Evolutionary conservation across 1,284 basidiomycete species (phyloP).

Genomic region (Xanthoconium separans): DNA sequence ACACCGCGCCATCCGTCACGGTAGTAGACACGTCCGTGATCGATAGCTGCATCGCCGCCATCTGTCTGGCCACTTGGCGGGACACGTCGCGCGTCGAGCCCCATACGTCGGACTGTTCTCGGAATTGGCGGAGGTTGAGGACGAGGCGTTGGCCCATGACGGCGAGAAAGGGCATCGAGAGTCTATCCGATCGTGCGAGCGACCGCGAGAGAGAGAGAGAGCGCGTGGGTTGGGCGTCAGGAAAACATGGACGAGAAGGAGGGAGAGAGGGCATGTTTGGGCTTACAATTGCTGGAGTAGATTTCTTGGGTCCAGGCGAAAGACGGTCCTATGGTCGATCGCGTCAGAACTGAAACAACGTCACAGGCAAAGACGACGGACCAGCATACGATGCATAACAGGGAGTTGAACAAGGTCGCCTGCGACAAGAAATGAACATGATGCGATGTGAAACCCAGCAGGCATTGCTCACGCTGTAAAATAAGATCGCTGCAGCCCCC

Average conservation of each 20-base stretch:
- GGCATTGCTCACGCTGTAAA: conserved; percentile 18
- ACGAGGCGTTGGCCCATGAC: conserved; percentile 25
- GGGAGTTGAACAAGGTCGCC: conserved; percentile 15
- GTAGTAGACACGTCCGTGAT: no score
- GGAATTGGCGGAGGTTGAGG: conserved; percentile 21
- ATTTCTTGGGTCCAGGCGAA: conserved; percentile 16
- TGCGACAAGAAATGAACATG: conserved; percentile 2
- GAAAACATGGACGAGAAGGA: background rate
- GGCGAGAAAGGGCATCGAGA: conserved; percentile 13
- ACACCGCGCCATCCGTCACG: background rate
- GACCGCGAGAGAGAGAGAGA: background rate
- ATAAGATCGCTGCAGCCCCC: conserved; percentile 11
- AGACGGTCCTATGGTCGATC: conserved; percentile 11
- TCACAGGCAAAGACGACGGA: conserved; percentile 4
- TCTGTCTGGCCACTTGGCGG: conserved; percentile 16
- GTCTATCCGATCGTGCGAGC: background rate
- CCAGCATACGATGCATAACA: conserved; percentile 18
- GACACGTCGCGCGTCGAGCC: conserved; percentile 11
- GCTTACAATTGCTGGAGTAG: conserved; percentile 13
- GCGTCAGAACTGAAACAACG: background rate
- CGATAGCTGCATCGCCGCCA: conserved; percentile 4
- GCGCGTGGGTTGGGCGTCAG: no score
- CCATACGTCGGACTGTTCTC: background rate
- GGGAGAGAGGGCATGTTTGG: background rate
- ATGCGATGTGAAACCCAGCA: background rate